Evolutionary conservation across 768 basidiomycete species (phyloP), one percentile per base, ranked within the genome.

Genomic region (Wakefieldia striispora): DNA sequence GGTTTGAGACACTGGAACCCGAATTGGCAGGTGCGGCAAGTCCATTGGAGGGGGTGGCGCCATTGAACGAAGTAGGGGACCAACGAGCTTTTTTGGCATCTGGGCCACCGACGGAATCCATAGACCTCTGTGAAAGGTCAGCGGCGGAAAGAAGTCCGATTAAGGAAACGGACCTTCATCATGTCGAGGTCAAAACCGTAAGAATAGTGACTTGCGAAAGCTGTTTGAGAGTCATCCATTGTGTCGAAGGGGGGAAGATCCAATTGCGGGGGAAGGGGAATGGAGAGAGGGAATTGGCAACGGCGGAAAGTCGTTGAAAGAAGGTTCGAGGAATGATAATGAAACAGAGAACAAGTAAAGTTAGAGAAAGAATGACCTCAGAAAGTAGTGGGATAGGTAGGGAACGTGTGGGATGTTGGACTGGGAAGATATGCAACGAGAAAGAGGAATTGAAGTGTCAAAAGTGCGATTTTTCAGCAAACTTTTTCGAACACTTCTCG

Each of bases 61-160:
- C 63, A 26, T 62, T 66, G 57, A 73, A 72, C 21, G 76, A 82
- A 43, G 78, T 83, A 45, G 88, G 87, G 24, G 88, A 90, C 90
- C 90, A 91, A 58, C 91, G 87, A 50, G 91, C 84, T 72, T 93
- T 93, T 80, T 93, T 93, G 47, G 85, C 77, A 70, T 90, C 88
- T 57, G 87, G 88, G 61, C 86, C 88, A 61, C 83, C 84, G 57
- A 82, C 78, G 66, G 85, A 66, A 70, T 92, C 91, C 81, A 92
- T 91, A 45, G 91, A 84, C 71, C 91, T 84, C 91, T 93, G 70
- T 33, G 13, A 38, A 7, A 11, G 14, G 42, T 60, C 17, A 51
- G 47, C 13, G 31, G 36, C 35, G 23, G n/a, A 38, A 37, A 44
- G 20, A 24, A 35, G 31, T 38, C n/a, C 4, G 5, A 42, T 2